Evolutionary conservation across 148 eudicot genomes (phyloP).

Genomic region (Amaranthus palmeri): DNA sequence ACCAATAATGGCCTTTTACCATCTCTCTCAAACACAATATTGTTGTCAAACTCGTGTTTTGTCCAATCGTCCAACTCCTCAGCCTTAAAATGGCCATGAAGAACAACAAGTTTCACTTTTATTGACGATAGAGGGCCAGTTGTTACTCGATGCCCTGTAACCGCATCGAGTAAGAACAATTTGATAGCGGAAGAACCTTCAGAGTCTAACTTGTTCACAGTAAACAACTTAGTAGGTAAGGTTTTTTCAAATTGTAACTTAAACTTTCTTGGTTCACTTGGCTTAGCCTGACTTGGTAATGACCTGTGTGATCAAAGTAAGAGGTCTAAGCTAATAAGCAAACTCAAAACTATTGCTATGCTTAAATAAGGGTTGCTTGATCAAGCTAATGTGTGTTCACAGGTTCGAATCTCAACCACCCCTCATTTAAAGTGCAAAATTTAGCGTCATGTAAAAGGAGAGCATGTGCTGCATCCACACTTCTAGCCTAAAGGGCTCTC

Average conservation of each 20-base stretch:
- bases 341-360: not conserved
- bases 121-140: constrained; percentile 38
- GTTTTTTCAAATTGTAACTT: constrained; percentile 18
- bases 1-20: constrained; percentile 57
- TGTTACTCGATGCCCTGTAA: constrained; percentile 16
- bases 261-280: constrained; percentile 9
- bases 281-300: constrained; percentile 7
- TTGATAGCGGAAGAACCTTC: constrained; percentile 23
- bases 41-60: constrained; percentile 40
- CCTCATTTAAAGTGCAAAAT: too few species aligned
- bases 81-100: constrained; percentile 62
- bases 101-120: constrained; percentile 51
- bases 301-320: constrained; percentile 3
- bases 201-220: constrained; percentile 30
- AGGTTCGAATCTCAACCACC: too few species aligned
- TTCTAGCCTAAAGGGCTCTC: too few species aligned
- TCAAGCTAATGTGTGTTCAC: too few species aligned
- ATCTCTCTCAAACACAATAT: constrained; percentile 46
- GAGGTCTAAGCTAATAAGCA: not conserved
- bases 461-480: too few species aligned
- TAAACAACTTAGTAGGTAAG: constrained; percentile 22
- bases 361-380: too few species aligned
- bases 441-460: too few species aligned
- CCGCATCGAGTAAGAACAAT: constrained; percentile 26
- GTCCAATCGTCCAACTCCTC: constrained; percentile 49